Evolutionary conservation across 2,329 filamentous ascomycete genomes (phyloP), one percentile per base, ranked within the genome.

Genomic region (Trichoderma sp.): DNA sequence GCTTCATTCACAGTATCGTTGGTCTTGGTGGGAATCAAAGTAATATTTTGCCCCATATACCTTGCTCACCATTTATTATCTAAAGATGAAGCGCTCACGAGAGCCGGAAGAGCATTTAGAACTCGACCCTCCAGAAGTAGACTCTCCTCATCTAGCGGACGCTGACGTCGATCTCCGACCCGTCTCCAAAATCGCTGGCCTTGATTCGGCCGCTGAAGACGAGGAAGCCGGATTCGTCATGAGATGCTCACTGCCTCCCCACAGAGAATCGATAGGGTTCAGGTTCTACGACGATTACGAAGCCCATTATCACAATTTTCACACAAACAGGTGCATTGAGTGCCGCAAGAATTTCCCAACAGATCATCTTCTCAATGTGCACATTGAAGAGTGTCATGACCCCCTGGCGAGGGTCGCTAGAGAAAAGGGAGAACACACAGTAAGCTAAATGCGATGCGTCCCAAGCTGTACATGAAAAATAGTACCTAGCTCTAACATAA

Each of bases 341-440:
- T 99, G 96, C 78, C 84, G 86, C 67, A 93, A 88, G 77, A 98
- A 97, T 77, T 93, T 98, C 71, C 96, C 96, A 1, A 94, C 93
- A 0, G 86, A 90, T 43, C 90, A 94, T 77, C 89, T 96, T 66
- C 84, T 99, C 61, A 84, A 86, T 68, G 80, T 98, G 56, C 96
- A 99, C 77, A 94, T 97, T 72, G 89, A 94, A 73, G 96, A 98
- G 79, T 92, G 90, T 73, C 96, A 98, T 79, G 94, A 99, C 80
- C 88, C 93, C 8, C 85, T 98, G 70, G 84, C 87, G 49, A 89
- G 88, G 60, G 86, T 92, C 13, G 88, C 85, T 76, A 87, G 89
- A 73, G 93, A 93, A 64, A 87, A 89, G 74, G 96, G 94, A 54
- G 94, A 97, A 77, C 94, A 93, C 75, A 97, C 91, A 43, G 92